Evolutionary conservation across 495 filamentous ascomycete species (phyloP).

Genomic region (Lasiosphaeria ovina): DNA sequence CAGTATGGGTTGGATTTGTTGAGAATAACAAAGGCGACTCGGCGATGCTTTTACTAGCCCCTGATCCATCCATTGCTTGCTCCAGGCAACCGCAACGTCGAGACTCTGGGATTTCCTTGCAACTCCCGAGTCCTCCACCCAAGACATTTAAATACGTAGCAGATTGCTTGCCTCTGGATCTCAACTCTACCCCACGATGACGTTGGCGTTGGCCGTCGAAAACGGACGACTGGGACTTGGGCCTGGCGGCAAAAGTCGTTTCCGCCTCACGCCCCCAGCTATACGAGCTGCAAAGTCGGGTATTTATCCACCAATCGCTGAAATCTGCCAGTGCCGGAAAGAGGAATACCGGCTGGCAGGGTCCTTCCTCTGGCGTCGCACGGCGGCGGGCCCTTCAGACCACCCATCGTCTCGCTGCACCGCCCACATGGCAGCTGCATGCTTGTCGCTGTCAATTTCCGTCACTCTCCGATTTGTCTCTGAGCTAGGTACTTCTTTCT

Average conservation of each 20-base stretch:
- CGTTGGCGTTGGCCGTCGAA: slow-evolving; percentile 6
- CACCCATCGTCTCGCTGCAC: neutral
- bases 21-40: too few relatives aligned
- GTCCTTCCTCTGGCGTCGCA: slow-evolving; percentile 1
- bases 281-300: slow-evolving; percentile 2
- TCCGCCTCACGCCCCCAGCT: neutral
- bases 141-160: too few relatives aligned
- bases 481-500: neutral
- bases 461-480: neutral
- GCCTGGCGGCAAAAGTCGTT: slow-evolving; percentile 21
- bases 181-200: neutral
- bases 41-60: too few relatives aligned
- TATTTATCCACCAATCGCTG: slow-evolving; percentile 3
- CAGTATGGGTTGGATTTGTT: too few relatives aligned
- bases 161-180: too few relatives aligned
- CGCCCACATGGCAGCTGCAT: neutral
- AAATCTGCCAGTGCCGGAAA: neutral
- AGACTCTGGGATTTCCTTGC: too few relatives aligned
- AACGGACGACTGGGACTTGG: neutral
- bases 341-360: slow-evolving; percentile 9
- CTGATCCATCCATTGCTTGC: too few relatives aligned
- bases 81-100: too few relatives aligned
- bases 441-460: neutral
- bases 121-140: too few relatives aligned
- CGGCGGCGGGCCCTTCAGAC: neutral